Base-by-base conservation (phyloP, 768 basidiomycete genomes). In the Pleurotus platypus region DNA sequence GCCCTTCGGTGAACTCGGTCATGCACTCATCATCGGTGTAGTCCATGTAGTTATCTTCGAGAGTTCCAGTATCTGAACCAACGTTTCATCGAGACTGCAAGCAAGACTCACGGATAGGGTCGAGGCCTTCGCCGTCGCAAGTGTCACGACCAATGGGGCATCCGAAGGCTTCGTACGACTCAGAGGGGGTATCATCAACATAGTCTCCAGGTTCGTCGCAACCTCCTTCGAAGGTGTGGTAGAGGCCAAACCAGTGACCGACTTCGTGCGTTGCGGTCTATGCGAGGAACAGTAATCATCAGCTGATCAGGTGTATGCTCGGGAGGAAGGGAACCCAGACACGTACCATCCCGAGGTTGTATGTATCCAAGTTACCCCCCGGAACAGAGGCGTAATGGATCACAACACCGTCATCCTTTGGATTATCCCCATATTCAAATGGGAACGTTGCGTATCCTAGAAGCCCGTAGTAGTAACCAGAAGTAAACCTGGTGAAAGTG, bases 381-480 rank as follows among this genome's bases (percentile, higher is more conserved):
- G 68, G 69, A 5, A 70, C 48, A 5, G 63, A 58, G 8, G 58
- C 60, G 56, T 55, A 69, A 4, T 57, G 63, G 43, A 72, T 57
- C 20, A 66, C 70, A 55, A 74, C 67, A 11, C 75, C 76, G 57
- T 78, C 76, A 50, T 73, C 70, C 5, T 55, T 57, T 8, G 72
- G 72, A 45, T 63, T 61, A 27, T 50, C 7, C 3, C 38, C 11
- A 65, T 74, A 78, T 24, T 59, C 57, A 11, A 47, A 64, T 7
- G 71, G 78, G 70, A 69, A 75, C 38, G 70, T 74, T 6, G 69
- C 63, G 60, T 76, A 76, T 43, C 71, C 74, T 56, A 75, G 65
- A n/a, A 78, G 70, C 11, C 72, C 70, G 20, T 55, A 49, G 35
- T 57, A 66, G 9, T 59, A 49, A 12, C 64, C 69, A 16, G 57